Evolutionary conservation across 2,329 filamentous ascomycete species (phyloP), one percentile per base, ranked within the genome.

Genomic region (Aspergillus chevalieri): DNA sequence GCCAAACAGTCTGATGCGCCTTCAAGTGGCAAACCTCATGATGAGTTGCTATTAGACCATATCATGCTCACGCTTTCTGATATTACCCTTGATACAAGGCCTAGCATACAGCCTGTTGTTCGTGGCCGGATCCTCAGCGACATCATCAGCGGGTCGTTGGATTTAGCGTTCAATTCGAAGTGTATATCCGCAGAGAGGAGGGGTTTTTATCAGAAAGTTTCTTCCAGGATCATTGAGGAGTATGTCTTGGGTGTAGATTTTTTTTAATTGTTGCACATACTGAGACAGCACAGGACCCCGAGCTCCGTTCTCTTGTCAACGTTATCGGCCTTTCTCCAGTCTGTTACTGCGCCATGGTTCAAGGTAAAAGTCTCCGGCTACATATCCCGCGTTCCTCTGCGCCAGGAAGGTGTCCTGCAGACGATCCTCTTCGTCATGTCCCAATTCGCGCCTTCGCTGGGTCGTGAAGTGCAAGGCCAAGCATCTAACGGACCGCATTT

Each of bases 341-440:
- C 64, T 24, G 65, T 68, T 34, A 62, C 66, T 21, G 52, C 60
- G 3, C 45, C 60, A 22, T 73, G 70, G 70, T 72, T 73, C 46
- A 73, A 69, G 46, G 55, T 58, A 9, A 52, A 57, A 9, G 59
- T 73, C 5, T 69, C 70, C 4, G 56, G 57, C 10, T 62, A 67
- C 14, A 56, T 73, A n/a, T 70, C 71, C 6, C 62, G 56, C 8
- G 50, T 73, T 2, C 71, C 71, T 14, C 53, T 74, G 36, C 71
- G 71, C 1, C 52, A 61, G 2, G 65, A 69, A 49, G 71, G 71
- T 2, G 68, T 74, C 15, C 48, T 71, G 19, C 70, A 74, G 49
- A 72, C 65, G 1, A 67, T 74, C 34, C 55, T 70, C 34, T 74
- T 74, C 47, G 57, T 74, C 36, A 67, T 68, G 4, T 71, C 69